phyloP scores from a whole-genome alignment of 495 filamentous ascomycete genomes.

The Penicillium simplicissimum region DNA sequence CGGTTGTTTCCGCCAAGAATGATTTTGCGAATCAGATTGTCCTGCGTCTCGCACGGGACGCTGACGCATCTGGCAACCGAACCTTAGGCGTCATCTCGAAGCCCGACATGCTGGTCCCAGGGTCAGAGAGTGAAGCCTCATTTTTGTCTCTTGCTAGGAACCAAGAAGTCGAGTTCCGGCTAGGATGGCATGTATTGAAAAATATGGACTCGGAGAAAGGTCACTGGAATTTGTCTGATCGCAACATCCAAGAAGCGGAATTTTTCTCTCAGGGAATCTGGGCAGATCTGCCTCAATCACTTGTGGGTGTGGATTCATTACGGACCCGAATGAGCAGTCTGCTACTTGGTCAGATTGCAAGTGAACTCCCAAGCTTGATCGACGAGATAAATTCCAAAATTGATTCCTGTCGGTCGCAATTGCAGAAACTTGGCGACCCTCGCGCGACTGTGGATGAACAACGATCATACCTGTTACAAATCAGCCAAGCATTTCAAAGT shows the following conservation, averaged over 20 bases:
- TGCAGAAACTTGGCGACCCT: conserved; percentile 47
- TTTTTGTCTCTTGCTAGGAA: conserved; percentile 53
- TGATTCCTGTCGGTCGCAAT: not conserved
- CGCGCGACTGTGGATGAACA: conserved; percentile 52
- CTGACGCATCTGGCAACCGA: conserved; percentile 30
- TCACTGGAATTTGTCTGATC: conserved; percentile 31
- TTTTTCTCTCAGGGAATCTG: conserved; percentile 54
- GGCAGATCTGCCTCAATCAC: conserved; percentile 33
- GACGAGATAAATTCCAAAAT: conserved; percentile 50
- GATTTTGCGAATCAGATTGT: conserved; percentile 55
- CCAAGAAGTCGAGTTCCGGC: conserved; percentile 44
- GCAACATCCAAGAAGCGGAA: conserved; percentile 37
- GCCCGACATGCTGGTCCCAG: conserved; percentile 40
- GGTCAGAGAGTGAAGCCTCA: conserved; percentile 45
- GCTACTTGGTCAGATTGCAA: conserved; percentile 55
- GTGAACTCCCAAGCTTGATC: conserved; percentile 59
- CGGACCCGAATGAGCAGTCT: conserved; percentile 55
- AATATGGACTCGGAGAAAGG: conserved; percentile 49
- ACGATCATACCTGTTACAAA: conserved; percentile 49
- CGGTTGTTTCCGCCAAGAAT: conserved; percentile 56
- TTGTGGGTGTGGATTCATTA: conserved; percentile 52
- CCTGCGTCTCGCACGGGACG: conserved; percentile 16
- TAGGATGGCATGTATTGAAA: conserved; percentile 53
- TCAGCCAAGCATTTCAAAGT: conserved; percentile 52
- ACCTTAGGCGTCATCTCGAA: conserved; percentile 54